Conservation (phyloP, 805 yeast genomes). For the Candida gorgasii region DNA sequence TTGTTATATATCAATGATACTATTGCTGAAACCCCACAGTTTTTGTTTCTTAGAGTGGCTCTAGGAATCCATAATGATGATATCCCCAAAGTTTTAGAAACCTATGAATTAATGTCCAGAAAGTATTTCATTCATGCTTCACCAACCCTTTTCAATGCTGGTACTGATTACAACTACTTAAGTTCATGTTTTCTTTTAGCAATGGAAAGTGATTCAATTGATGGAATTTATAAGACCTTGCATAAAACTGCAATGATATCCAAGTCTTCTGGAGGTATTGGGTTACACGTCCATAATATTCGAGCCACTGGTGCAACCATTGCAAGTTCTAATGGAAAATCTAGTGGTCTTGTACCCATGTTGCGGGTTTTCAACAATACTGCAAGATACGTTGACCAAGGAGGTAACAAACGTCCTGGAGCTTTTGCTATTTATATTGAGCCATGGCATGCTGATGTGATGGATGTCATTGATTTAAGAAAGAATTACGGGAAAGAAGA, state of each 20-base stretch:
- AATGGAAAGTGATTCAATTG: slow-evolving; percentile 92
- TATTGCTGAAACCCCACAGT: slow-evolving; percentile 92
- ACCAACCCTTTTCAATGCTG: slow-evolving; percentile 93
- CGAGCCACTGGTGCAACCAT: slow-evolving; percentile 85
- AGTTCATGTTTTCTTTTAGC: slow-evolving; percentile 92
- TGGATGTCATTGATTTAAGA: slow-evolving; percentile 81
- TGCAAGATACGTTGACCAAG: slow-evolving; percentile 97
- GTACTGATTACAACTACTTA: slow-evolving; percentile 80
- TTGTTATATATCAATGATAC: slow-evolving; percentile 54
- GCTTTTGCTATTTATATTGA: slow-evolving; percentile 93
- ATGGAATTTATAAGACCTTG: slow-evolving; percentile 89
- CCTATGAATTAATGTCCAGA: slow-evolving; percentile 84
- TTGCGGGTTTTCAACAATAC: slow-evolving; percentile 91
- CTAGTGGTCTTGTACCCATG: slow-evolving; percentile 96
- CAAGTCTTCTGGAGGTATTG: slow-evolving; percentile 95
- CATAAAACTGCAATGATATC: slow-evolving; percentile 88
- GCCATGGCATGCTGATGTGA: slow-evolving; percentile 96
- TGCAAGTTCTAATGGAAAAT: slow-evolving; percentile 89
- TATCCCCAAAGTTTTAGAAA: slow-evolving; percentile 67
- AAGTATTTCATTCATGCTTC: slow-evolving; percentile 92
- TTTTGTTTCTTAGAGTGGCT: slow-evolving; percentile 85
- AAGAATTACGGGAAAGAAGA: slow-evolving; percentile 97
- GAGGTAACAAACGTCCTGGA: slow-evolving; percentile 97
- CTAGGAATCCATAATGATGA: slow-evolving; percentile 82
- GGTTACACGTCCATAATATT: slow-evolving; percentile 84